phyloP scores from a whole-genome alignment of 2,329 filamentous ascomycete genomes.

The Pseudogymnoascus sp. region DNA sequence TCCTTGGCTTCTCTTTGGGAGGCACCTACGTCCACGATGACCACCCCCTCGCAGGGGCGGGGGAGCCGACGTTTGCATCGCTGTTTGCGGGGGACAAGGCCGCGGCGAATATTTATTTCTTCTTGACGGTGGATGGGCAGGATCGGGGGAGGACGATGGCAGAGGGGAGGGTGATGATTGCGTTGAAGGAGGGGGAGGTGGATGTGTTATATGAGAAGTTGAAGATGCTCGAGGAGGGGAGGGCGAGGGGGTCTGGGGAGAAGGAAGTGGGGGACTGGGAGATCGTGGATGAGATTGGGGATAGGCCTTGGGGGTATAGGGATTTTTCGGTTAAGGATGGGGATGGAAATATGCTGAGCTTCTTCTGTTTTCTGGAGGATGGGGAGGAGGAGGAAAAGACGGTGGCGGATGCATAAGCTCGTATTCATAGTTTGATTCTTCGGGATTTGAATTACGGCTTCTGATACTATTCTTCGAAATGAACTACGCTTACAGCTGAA shows the following conservation, averaged over 20 bases:
- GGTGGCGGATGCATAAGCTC: background rate
- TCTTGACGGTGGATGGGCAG: background rate
- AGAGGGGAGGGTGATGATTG: background rate
- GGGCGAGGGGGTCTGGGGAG: background rate
- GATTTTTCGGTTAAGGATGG: background rate
- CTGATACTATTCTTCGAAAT: too few species aligned
- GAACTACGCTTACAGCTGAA: too few species aligned
- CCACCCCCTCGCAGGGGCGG: background rate
- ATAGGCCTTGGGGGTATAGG: constrained; percentile 13
- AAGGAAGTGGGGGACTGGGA: background rate
- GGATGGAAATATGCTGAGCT: constrained; percentile 12
- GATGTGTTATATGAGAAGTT: background rate
- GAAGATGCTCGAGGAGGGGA: background rate
- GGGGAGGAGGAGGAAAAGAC: background rate
- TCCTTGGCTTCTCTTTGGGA: background rate
- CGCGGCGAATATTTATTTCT: background rate
- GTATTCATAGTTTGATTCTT: background rate
- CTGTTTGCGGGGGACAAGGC: background rate
- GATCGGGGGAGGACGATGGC: background rate
- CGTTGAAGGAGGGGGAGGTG: background rate
- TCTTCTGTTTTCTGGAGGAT: constrained; percentile 10
- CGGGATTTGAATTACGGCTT: background rate
- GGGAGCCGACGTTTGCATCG: background rate
- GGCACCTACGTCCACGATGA: background rate
- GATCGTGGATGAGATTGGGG: constrained; percentile 8